Percentiles rank a stretch among this genome's conserved stretches.
Evolutionary conservation across 371 early-diverging fungal genomes (phyloP).

Genomic region (Nosema muscidifuracis): DNA sequence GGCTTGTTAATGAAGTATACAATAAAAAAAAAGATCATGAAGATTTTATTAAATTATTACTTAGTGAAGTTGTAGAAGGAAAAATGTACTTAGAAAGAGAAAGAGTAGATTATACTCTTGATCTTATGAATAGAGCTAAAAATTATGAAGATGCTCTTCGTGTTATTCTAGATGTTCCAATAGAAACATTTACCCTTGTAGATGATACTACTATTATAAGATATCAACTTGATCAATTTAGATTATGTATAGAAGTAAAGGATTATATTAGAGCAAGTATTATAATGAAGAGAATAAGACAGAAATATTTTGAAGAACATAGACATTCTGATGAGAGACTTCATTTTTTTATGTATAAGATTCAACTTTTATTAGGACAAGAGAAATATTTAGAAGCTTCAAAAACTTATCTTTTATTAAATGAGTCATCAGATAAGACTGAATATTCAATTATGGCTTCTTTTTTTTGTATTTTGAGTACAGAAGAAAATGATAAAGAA

Average conservation of each 20-base stretch:
- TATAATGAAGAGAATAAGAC: slow-evolving; percentile 52
- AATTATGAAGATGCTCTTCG: slow-evolving; percentile 40
- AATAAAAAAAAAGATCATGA: slow-evolving; percentile 23
- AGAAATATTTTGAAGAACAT: slow-evolving; percentile 45
- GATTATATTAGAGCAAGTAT: slow-evolving; percentile 53
- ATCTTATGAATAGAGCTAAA: slow-evolving; percentile 45
- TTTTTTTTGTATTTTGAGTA: slow-evolving; percentile 37
- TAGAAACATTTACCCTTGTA: slow-evolving; percentile 62
- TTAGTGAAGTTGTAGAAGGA: slow-evolving; percentile 58
- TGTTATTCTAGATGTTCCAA: slow-evolving; percentile 52
- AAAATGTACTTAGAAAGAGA: slow-evolving; percentile 61
- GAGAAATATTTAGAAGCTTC: slow-evolving; percentile 47
- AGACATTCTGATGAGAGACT: slow-evolving; percentile 22
- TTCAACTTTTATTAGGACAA: slow-evolving; percentile 46
- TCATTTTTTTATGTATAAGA: slow-evolving; percentile 39
- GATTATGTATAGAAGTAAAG: slow-evolving; percentile 40
- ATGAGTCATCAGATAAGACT: slow-evolving; percentile 15
- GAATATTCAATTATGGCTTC: slow-evolving; percentile 9
- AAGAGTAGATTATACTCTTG: slow-evolving; percentile 50
- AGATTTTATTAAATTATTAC: slow-evolving; percentile 34
- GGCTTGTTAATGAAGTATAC: slow-evolving; percentile 48
- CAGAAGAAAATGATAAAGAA: not conserved
- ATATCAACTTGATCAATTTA: slow-evolving; percentile 60
- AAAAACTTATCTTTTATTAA: slow-evolving; percentile 31
- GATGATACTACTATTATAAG: slow-evolving; percentile 40